Conservation (phyloP, 169 alveolate species). For the Amoebophrya sp. region DNA sequence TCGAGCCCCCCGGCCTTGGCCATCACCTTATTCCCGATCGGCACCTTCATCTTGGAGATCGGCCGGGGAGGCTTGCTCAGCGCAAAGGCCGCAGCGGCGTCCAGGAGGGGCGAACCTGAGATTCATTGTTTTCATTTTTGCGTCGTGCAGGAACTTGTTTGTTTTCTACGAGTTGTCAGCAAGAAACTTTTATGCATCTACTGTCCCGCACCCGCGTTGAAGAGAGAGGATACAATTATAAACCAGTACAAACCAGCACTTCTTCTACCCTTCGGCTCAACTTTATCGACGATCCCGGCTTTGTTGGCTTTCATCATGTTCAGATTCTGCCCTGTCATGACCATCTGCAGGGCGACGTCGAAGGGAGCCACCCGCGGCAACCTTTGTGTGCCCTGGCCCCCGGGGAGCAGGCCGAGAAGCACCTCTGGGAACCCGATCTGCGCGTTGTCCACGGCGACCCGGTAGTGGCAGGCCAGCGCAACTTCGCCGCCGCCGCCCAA, state of each 20-base stretch:
- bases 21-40: conserved; percentile 35
- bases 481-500: conserved; percentile 49
- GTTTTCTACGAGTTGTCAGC: too few species aligned
- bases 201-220: too few species aligned
- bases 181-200: too few species aligned
- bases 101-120: conserved; percentile 33
- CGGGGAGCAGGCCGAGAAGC: conserved; percentile 47
- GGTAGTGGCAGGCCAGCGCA: conserved; percentile 51
- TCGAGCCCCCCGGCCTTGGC: conserved; percentile 34
- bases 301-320: conserved; percentile 29
- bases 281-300: neutral
- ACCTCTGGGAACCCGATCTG: conserved; percentile 46
- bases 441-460: conserved; percentile 35
- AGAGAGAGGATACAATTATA: too few species aligned
- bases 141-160: too few species aligned
- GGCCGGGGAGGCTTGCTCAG: conserved; percentile 40
- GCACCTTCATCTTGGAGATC: conserved; percentile 41
- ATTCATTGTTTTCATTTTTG: too few species aligned
- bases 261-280: neutral
- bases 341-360: conserved; percentile 44
- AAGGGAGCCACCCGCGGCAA: conserved; percentile 48
- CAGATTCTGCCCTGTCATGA: conserved; percentile 41
- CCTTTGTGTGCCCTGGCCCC: conserved; percentile 52
- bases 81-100: conserved; percentile 48
- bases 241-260: too few species aligned